Base-by-base conservation (phyloP, 495 filamentous ascomycete genomes). In the Talaromyces liani region DNA sequence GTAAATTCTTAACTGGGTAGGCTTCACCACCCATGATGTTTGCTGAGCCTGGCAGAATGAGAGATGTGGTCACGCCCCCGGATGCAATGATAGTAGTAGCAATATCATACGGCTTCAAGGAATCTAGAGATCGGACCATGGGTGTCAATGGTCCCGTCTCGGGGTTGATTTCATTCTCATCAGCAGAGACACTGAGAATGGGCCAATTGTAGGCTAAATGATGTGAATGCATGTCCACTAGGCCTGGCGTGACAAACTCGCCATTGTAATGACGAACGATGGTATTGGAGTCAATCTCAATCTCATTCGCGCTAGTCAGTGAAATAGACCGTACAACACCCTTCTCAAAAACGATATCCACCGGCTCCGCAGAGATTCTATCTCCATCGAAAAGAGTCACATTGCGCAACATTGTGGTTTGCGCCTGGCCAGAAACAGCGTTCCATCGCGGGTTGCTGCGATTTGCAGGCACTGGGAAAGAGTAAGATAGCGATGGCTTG, bases 1-100 rank as follows among this genome's bases (percentile, higher is more conserved):
- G 73, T 24, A 80, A 75, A 64, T 85, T 84, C 76, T 88, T 89
- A 65, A 89, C 82, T 14, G 83, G 78, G 45, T 76, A 86, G 1
- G 85, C 86, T 72, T 88, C 85, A 63, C 86, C 86, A 31, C 85
- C 86, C 70, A 89, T 87, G 69, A 86, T 86, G 69, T 89, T 89
- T 25, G 78, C 84, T 7, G 79, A 83, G 0, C 86, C 86, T 3
- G 86, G 86, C 10, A 88, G 77, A 60, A 89, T 71, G n/a, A 89
- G 75, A 34, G 83, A 86, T 0, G 85, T 85, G 6, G 86, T 89
- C 2, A 88, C 83, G n/a, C 86, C 86, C 20, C 86, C 86, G 1
- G 84, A 87, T 61, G 85, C 85, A 73, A 89, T 88, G 55, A 85
- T 79, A 62, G 80, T 72, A 22, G 84, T 75, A 54, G 84, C 82